Evolutionary conservation across 148 eudicot species (phyloP).

Genomic region (Polygonum aviculare): DNA sequence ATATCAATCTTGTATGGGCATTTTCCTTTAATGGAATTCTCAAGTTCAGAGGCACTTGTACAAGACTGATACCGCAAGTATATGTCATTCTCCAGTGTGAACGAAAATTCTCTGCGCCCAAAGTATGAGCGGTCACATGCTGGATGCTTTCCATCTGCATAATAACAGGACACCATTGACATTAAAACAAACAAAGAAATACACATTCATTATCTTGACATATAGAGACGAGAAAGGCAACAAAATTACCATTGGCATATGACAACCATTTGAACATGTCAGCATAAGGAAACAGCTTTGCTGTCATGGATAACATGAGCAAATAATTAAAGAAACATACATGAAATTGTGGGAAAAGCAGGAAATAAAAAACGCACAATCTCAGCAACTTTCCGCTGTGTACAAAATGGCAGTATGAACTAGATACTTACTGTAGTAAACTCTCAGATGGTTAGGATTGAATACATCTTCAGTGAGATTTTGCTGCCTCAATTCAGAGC

Average conservation of each 20-base stretch:
- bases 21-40: slow-evolving; percentile 71
- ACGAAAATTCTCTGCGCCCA: slow-evolving; percentile 85
- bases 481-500: slow-evolving; percentile 20
- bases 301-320: slow-evolving; percentile 31
- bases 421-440: slow-evolving; percentile 52
- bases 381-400: background rate
- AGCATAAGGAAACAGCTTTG: slow-evolving; percentile 68
- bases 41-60: slow-evolving; percentile 58
- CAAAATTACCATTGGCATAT: slow-evolving; percentile 76
- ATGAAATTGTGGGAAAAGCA: background rate
- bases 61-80: slow-evolving; percentile 79
- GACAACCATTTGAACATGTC: slow-evolving; percentile 91
- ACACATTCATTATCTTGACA: background rate
- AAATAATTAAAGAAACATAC: background rate
- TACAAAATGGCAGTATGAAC: background rate
- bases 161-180: background rate
- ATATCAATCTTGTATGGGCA: slow-evolving; percentile 94
- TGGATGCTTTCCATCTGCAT: slow-evolving; percentile 92
- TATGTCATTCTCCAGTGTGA: slow-evolving; percentile 68
- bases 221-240: background rate
- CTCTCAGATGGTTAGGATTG: slow-evolving; percentile 52
- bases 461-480: slow-evolving; percentile 35
- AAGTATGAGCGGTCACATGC: slow-evolving; percentile 75
- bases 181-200: background rate
- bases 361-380: background rate